Evolutionary conservation across 495 filamentous ascomycete species (phyloP), one percentile per base, ranked within the genome.

Genomic region (Aspergillus haitiensis): DNA sequence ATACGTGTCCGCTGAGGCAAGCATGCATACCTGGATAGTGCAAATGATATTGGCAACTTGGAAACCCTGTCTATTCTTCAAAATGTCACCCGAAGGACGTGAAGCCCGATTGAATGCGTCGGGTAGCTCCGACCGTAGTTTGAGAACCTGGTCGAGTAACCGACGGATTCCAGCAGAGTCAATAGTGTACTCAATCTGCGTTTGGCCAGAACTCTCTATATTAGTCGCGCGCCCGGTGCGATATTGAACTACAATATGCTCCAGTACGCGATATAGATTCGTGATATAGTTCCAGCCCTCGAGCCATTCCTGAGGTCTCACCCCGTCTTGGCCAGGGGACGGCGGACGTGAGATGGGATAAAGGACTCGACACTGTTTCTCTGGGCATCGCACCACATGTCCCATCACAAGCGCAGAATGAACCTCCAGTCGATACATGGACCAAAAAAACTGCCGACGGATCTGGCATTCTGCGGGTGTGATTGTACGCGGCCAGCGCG

Each of bases 1-100:
- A 27, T 27, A 27, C 21, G 3, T 27, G 21, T 27, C 21, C 21
- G 21, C 3, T 27, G 21, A 27, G 21, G 21, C 21, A 27, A 27
- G 21, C 21, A 1, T 27, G 21, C 54, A 31, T 35, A 44, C 54
- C 13, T 56, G 42, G 12, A 56, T 56, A 6, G 54, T 56, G 54
- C 54, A 56, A n/a, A 56, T 47, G 16, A 56, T 56, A 32, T 56
- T 56, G 9, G 54, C 40, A 4, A 44, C 54, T 18, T 56, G 54
- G n/a, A 56, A 56, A 5, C 54, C 54, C 13, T 44, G 45, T 10
- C 54, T 42, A 36, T 56, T 56, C 12, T 31, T 46, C 15, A 32
- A 40, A 36, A 27, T 47, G 8, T 56, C 54, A 31, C 35, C 54
- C 2, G 54, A 56, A 1, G 40, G 40, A 13, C 40, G 16, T 13